phyloP scores from a whole-genome alignment of 805 yeast genomes.

The Naumovozyma baii region DNA sequence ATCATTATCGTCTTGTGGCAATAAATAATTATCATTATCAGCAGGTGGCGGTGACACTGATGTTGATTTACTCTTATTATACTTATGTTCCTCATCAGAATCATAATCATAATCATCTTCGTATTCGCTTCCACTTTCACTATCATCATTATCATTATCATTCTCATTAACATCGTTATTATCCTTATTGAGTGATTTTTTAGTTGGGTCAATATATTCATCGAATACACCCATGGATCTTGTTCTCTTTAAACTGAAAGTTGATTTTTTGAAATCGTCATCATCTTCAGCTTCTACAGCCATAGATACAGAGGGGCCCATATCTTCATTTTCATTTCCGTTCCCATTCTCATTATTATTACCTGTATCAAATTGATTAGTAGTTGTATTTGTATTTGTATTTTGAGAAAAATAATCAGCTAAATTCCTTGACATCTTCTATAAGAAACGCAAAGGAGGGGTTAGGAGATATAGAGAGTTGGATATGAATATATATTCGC shows the following conservation, averaged over 20 bases:
- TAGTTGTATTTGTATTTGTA: background rate
- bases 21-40: slow-evolving; percentile 20
- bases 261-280: slow-evolving; percentile 56
- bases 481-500: no score
- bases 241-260: slow-evolving; percentile 71
- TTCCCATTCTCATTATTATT: background rate
- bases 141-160: slow-evolving; percentile 11
- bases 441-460: no score
- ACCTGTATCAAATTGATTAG: background rate
- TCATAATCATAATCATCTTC: slow-evolving; percentile 4
- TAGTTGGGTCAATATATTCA: slow-evolving; percentile 47
- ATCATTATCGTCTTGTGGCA: slow-evolving; percentile 79
- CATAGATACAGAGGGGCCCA: slow-evolving; percentile 35
- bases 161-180: background rate
- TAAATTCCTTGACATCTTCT: slow-evolving; percentile 20
- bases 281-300: slow-evolving; percentile 64
- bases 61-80: slow-evolving; percentile 11
- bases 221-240: slow-evolving; percentile 75
- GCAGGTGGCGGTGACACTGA: slow-evolving; percentile 33
- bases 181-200: slow-evolving; percentile 27
- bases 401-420: slow-evolving; percentile 22
- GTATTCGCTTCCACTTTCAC: slow-evolving; percentile 2
- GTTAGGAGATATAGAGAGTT: no score
- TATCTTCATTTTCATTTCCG: slow-evolving; percentile 21
- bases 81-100: slow-evolving; percentile 2